phyloP scores from a whole-genome alignment of 129 eudicot genomes.

The Centaurea solstitialis region DNA sequence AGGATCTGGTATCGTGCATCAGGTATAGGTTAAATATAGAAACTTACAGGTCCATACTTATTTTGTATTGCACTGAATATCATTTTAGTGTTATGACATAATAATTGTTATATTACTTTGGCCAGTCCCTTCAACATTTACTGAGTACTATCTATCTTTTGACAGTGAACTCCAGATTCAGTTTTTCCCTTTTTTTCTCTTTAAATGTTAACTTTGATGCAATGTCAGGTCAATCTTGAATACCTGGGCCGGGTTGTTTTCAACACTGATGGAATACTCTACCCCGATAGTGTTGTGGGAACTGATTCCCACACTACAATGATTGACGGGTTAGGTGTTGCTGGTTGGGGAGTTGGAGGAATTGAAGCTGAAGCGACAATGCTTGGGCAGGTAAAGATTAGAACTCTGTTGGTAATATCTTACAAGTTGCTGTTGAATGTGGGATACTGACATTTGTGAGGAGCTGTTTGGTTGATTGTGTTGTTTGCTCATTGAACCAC shows the following conservation, averaged over 20 bases:
- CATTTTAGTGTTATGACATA: neutral
- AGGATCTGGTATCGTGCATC: conserved; percentile 98
- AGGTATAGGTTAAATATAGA: conserved; percentile 45
- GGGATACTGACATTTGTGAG: neutral
- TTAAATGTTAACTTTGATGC: neutral
- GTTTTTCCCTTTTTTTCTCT: neutral
- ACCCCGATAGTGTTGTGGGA: conserved; percentile 98
- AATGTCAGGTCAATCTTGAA: conserved; percentile 82
- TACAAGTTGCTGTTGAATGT: neutral
- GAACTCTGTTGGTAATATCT: neutral
- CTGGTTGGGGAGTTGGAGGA: conserved; percentile 99
- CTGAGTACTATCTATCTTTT: neutral
- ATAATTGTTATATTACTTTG: neutral
- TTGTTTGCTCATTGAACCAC: neutral
- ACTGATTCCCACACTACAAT: conserved; percentile 97
- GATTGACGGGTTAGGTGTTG: conserved; percentile 98
- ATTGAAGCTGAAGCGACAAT: conserved; percentile 97
- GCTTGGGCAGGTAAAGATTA: conserved; percentile 85
- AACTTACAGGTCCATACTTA: neutral
- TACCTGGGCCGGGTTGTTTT: conserved; percentile 95
- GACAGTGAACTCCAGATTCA: neutral
- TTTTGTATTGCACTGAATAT: neutral
- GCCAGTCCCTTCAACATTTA: neutral
- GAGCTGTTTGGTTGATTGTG: neutral
- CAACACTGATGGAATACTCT: conserved; percentile 76